Evolutionary conservation across 495 filamentous ascomycete species (phyloP).

Genomic region (Lichenothelia convexa): DNA sequence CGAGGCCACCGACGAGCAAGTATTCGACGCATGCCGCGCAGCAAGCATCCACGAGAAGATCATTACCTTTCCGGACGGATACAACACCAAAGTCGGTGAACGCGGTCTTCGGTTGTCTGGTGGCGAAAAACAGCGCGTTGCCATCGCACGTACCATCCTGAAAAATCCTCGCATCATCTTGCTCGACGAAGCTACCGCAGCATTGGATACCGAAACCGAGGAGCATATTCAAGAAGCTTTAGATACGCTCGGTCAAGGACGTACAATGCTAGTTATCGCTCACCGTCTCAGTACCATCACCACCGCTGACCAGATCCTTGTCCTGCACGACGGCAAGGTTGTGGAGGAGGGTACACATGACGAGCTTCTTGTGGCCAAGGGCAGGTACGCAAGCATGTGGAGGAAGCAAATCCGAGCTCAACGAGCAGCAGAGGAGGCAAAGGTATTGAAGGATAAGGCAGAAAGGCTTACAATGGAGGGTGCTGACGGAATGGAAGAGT

Average conservation of each 20-base stretch:
- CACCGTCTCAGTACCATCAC: constrained; percentile 92
- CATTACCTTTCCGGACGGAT: constrained; percentile 77
- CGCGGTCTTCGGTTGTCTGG: constrained; percentile 82
- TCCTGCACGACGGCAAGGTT: constrained; percentile 71
- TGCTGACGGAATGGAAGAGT: constrained; percentile 12
- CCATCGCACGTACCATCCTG: constrained; percentile 88
- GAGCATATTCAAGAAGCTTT: constrained; percentile 86
- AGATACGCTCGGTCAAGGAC: constrained; percentile 55
- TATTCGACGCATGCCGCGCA: constrained; percentile 74
- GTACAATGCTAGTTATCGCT: constrained; percentile 70
- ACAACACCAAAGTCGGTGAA: constrained; percentile 85
- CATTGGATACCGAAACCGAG: constrained; percentile 87
- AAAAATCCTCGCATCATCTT: constrained; percentile 94
- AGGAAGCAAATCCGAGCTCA: constrained; percentile 83
- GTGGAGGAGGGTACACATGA: constrained; percentile 75
- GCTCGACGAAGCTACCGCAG: constrained; percentile 89
- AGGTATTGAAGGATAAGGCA: constrained; percentile 34
- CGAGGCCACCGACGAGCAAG: constrained; percentile 64
- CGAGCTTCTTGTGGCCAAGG: constrained; percentile 57
- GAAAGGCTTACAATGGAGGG: constrained; percentile 31
- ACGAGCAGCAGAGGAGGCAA: constrained; percentile 56
- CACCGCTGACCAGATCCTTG: constrained; percentile 82
- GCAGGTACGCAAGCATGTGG: constrained; percentile 87
- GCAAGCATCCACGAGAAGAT: constrained; percentile 96
- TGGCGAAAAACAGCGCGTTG: constrained; percentile 92